phyloP scores from a whole-genome alignment of 2,329 filamentous ascomycete species.

The Tolypocladium sp. region DNA sequence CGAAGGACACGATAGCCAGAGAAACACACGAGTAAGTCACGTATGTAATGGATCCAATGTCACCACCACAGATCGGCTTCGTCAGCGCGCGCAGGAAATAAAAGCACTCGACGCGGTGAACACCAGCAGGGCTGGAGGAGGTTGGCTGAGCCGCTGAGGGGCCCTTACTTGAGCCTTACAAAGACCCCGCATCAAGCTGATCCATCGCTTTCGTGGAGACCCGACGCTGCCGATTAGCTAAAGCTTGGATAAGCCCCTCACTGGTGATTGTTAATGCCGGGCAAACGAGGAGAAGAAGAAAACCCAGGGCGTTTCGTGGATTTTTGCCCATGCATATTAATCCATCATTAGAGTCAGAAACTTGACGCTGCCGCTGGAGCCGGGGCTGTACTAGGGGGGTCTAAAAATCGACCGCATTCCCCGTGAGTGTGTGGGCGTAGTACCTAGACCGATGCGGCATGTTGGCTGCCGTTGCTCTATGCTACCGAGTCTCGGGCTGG shows the following conservation, averaged over 20 bases:
- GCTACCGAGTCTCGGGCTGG: not conserved
- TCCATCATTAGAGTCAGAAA: not conserved
- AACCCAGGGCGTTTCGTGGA: not conserved
- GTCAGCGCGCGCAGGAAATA: not conserved
- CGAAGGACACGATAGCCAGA: too few species aligned
- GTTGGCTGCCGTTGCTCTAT: not conserved
- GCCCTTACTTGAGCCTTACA: not conserved
- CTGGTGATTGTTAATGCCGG: not conserved
- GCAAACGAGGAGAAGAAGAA: not conserved
- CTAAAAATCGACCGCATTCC: too few species aligned
- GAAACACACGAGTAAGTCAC: too few species aligned
- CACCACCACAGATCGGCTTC: not conserved
- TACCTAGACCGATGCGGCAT: not conserved
- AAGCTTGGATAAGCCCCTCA: not conserved
- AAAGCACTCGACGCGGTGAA: too few species aligned
- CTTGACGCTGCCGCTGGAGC: not conserved
- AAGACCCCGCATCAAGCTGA: constrained; percentile 1
- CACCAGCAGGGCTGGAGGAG: too few species aligned
- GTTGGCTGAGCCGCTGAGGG: too few species aligned
- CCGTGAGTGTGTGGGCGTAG: too few species aligned
- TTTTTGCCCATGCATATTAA: not conserved
- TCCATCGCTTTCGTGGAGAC: not conserved
- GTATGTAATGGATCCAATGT: too few species aligned
- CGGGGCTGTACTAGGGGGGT: not conserved
- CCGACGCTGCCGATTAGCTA: not conserved